Percentiles rank a stretch among this genome's conserved stretches.
phyloP scores from a whole-genome alignment of 2,329 filamentous ascomycete genomes.

The Elsinoe australis region DNA sequence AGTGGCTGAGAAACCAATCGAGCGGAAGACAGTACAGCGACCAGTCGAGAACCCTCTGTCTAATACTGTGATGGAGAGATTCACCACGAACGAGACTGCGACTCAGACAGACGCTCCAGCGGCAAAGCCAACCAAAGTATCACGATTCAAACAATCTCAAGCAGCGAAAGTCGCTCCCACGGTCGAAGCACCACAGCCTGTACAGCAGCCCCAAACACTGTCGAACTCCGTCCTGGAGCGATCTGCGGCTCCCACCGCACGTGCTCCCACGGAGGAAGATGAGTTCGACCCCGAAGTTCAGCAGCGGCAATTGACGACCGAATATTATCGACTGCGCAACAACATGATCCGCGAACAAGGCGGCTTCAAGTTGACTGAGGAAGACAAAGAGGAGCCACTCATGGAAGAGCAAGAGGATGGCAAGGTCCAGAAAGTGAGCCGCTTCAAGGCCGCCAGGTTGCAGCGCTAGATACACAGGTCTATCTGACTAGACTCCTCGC shows the following conservation, averaged over 20 bases:
- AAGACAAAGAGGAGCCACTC: constrained; percentile 54
- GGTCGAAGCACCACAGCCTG: not conserved
- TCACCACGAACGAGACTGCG: constrained; percentile 3
- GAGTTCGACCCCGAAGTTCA: constrained; percentile 62
- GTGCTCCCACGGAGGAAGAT: constrained; percentile 33
- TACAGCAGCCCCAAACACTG: constrained; percentile 37
- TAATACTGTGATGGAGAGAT: constrained; percentile 40
- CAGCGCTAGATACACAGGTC: constrained; percentile 19
- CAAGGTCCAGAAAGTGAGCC: constrained; percentile 33
- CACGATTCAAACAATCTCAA: constrained; percentile 35
- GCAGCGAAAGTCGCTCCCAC: not conserved
- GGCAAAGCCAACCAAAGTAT: constrained; percentile 30
- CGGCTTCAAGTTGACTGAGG: constrained; percentile 63
- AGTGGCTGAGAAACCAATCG: constrained; percentile 22
- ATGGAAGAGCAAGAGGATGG: constrained; percentile 36
- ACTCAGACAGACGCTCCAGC: not conserved
- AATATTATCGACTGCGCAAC: constrained; percentile 78
- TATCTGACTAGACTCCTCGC: not conserved
- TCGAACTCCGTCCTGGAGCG: constrained; percentile 53
- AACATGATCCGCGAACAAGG: constrained; percentile 75
- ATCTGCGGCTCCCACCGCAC: constrained; percentile 26
- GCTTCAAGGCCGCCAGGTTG: constrained; percentile 33
- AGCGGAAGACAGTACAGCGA: constrained; percentile 30
- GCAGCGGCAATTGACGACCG: constrained; percentile 67
- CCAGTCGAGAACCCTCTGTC: constrained; percentile 30